Conservation (phyloP, 1,139 yeast genomes). For the Blastobotrys aristatus region DNA sequence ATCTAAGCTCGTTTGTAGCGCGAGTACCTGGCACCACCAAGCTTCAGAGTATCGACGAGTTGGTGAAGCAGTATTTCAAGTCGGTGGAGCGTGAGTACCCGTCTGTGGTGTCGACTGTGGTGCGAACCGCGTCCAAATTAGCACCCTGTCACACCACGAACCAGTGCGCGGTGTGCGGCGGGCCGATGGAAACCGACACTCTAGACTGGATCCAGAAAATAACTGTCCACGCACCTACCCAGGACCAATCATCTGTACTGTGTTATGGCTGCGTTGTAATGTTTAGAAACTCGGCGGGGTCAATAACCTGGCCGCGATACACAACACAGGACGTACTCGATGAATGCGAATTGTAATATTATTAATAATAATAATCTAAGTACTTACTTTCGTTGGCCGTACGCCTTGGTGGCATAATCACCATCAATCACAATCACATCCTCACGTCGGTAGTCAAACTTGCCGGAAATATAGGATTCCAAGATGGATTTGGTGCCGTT, state of each 20-base stretch:
- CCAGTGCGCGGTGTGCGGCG: constrained; percentile 31
- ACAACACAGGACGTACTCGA: constrained; percentile 18
- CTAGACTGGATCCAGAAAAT: constrained; percentile 66
- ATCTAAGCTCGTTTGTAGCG: constrained; percentile 15
- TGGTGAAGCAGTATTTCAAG: constrained; percentile 68
- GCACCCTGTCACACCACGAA: constrained; percentile 24
- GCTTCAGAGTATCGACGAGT: constrained; percentile 73
- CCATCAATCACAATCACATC: constrained; percentile 71
- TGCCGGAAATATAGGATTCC: constrained; percentile 56
- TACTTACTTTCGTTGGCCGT: constrained; percentile 40
- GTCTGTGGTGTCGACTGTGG: constrained; percentile 89
- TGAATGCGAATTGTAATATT: constrained; percentile 18
- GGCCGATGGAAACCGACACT: constrained; percentile 43
- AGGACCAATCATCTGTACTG: constrained; percentile 27
- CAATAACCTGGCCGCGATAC: constrained; percentile 23
- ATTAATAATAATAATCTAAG: not conserved
- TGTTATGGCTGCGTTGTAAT: constrained; percentile 81
- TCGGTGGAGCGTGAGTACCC: constrained; percentile 78
- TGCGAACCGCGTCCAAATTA: constrained; percentile 79
- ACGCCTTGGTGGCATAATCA: constrained; percentile 67
- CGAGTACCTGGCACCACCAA: constrained; percentile 41
- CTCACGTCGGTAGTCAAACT: constrained; percentile 63
- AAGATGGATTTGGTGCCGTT: constrained; percentile 63
- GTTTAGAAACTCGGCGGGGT: constrained; percentile 30
- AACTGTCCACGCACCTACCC: constrained; percentile 58